Evolutionary conservation across 192 early-diverging fungal genomes (phyloP), one percentile per base, ranked within the genome.

Genomic region (Linnemannia hyalina): DNA sequence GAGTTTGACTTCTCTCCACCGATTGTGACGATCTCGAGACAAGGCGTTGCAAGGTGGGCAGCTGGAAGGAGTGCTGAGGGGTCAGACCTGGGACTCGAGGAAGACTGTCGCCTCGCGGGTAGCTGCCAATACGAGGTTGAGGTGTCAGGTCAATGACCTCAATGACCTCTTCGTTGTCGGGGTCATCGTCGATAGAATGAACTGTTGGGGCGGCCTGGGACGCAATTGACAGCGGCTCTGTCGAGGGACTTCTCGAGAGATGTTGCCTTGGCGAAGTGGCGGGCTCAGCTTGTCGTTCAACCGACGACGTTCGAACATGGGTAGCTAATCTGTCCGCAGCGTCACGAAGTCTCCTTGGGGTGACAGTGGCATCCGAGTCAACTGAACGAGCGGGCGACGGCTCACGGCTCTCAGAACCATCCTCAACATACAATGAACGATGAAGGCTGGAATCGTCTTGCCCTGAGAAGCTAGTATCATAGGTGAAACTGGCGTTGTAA

Each of bases 21-120:
- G 78, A 73, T 15, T 80, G 74, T 8, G 83, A 75, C 32, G 78
- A 80, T 38, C 83, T 76, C 6, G 83, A 85, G 0, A 76, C 77
- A 26, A 85, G 47, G 73, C 83, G 70, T 44, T 76, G 78, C 32
- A 85, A 44, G 4, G 78, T 80, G 20, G 83, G 83, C 23, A 85
- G 70, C 11, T 46, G 13, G 38, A 85, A 80, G 0, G 73, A 79
- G 16, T 72, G 74, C 13, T 76, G 78, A 6, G 68, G 70, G 2
- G 73, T 42, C 13, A 80, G 46, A 23, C 83, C 83, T 32, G 78
- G 74, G n/a, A 80, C 83, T 29, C 83, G 83, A 35, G 74, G 44
- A 32, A 85, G 36, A 40, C 35, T 65, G 55, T 85, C 83, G 23
- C 55, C 29, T 8, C 54, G 78, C 5, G 83, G 83, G 13, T 85